Conservation (phyloP, 2,329 filamentous ascomycete genomes). For the Periconia macrospinosa region DNA sequence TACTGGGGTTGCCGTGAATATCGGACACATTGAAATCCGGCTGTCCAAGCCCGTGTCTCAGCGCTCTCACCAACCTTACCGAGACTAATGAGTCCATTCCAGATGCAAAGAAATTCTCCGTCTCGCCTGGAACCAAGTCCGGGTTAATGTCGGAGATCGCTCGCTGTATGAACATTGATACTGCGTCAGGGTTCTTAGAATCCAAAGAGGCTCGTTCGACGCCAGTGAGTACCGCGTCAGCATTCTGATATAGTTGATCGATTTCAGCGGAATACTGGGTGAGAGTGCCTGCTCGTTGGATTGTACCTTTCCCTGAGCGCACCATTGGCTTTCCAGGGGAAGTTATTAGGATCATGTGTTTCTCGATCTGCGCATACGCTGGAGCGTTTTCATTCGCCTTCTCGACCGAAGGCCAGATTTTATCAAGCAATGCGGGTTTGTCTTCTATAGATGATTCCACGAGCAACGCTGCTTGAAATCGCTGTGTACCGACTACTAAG, state of each 20-base stretch:
- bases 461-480: constrained; percentile 28
- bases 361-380: constrained; percentile 48
- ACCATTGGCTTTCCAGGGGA: constrained; percentile 48
- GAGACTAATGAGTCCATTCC: constrained; percentile 22
- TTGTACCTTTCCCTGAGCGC: constrained; percentile 49
- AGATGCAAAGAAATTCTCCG: constrained; percentile 12
- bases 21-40: constrained; percentile 4
- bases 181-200: constrained; percentile 5
- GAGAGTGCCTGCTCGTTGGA: constrained; percentile 45
- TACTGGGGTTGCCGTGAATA: constrained; percentile 6
- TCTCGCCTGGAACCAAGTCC: neutral
- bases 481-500: constrained; percentile 28
- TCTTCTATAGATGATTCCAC: constrained; percentile 19
- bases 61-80: constrained; percentile 10
- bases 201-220: constrained; percentile 6
- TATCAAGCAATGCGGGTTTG: constrained; percentile 38
- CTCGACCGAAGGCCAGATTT: constrained; percentile 50
- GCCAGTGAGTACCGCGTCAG: constrained; percentile 4
- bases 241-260: constrained; percentile 42
- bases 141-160: constrained; percentile 2
- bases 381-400: constrained; percentile 45
- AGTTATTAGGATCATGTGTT: constrained; percentile 46
- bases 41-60: constrained; percentile 12
- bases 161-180: constrained; percentile 3
- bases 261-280: constrained; percentile 50